A percentile compares a stretch with the other conserved stretches of the same genome.
These are phyloP conservation scores for Trichoderma gamsii DNA, from an alignment of 495 filamentous ascomycete genomes.

Conservation along the genomic window DNA sequence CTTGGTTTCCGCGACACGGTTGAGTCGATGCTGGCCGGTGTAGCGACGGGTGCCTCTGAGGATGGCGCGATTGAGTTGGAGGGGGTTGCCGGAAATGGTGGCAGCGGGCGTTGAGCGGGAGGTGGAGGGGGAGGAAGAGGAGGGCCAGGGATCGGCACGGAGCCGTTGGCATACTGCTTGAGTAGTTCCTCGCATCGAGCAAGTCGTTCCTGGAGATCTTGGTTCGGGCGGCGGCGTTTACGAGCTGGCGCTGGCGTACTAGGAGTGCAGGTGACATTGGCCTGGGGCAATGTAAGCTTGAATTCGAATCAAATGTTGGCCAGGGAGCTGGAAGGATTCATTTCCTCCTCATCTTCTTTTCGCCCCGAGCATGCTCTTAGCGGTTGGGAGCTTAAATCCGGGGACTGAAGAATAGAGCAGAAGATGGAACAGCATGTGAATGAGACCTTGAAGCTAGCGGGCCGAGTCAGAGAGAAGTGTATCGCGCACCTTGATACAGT, in stretches of 20 bases:
- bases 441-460: conserved; percentile 13
- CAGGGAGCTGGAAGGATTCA: background rate
- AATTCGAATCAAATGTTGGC: background rate
- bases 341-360: background rate
- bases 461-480: conserved; percentile 4
- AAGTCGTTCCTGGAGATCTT: conserved; percentile 44
- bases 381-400: conserved; percentile 19
- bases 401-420: background rate
- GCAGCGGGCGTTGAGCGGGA: background rate
- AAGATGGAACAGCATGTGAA: background rate
- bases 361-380: background rate
- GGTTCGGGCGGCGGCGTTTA: conserved; percentile 42
- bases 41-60: conserved; percentile 15
- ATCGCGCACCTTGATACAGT: conserved; percentile 48
- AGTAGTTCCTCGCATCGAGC: conserved; percentile 44
- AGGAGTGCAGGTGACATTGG: conserved; percentile 40
- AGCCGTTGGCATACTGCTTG: conserved; percentile 33
- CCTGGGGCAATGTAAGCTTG: conserved; percentile 26
- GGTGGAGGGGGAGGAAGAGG: background rate
- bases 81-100: background rate
- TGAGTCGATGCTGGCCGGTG: conserved; percentile 25
- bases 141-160: background rate
- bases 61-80: background rate
- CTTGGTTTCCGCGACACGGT: conserved; percentile 30
- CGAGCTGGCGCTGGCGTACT: conserved; percentile 44